These are phyloP conservation scores for Rhodamnia argentea DNA, from an alignment of 345 rosid genomes.

Conservation along the genomic window DNA sequence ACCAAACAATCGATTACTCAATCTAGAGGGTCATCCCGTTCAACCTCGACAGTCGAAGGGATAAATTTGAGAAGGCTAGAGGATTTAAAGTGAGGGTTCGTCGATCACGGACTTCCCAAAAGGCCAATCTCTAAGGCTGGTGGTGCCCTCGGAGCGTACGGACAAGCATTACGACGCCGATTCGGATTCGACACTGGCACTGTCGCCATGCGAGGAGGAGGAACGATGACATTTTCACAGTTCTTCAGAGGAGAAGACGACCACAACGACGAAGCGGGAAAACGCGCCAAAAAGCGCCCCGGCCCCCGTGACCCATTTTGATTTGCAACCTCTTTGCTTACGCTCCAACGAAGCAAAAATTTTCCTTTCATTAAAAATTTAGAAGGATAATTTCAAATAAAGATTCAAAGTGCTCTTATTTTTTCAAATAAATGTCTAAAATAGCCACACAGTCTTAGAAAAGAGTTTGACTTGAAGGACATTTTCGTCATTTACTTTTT, in stretches of 20 bases:
- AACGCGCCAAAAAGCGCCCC: not conserved
- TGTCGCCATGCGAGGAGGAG: not conserved
- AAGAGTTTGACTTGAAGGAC: too few species aligned
- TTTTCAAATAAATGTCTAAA: too few species aligned
- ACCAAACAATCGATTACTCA: not conserved
- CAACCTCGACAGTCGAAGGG: not conserved
- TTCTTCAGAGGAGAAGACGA: not conserved
- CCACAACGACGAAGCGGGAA: not conserved
- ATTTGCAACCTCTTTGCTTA: not conserved
- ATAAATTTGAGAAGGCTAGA: not conserved
- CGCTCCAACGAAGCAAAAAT: not conserved
- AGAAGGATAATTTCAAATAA: too few species aligned
- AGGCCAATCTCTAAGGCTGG: not conserved
- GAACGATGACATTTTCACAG: not conserved
- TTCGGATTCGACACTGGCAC: not conserved
- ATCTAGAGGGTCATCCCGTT: not conserved
- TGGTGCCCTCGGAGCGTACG: not conserved
- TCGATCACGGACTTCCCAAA: not conserved
- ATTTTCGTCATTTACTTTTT: too few species aligned
- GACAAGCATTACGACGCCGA: not conserved
- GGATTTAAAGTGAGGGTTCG: not conserved
- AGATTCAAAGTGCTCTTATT: too few species aligned
- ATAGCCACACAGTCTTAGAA: too few species aligned
- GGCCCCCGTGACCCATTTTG: not conserved
- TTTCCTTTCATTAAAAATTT: not conserved